Evolutionary conservation across 192 early-diverging fungal species (phyloP).

Genomic region (Mortierella claussenii): DNA sequence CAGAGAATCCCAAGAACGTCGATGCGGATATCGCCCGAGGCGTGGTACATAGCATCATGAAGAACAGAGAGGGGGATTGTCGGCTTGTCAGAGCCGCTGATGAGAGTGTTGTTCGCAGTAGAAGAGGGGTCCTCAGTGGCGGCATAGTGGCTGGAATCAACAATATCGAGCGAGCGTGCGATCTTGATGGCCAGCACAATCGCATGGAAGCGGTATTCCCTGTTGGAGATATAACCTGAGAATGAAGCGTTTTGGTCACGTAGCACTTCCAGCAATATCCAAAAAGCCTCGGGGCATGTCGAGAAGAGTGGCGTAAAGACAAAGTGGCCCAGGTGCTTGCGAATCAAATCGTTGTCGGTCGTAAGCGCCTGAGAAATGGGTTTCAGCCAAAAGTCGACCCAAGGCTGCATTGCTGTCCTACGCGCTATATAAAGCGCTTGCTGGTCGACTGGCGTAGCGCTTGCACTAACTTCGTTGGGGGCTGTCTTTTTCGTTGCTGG

Average conservation of each 20-base stretch:
- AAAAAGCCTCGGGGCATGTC: constrained; percentile 54
- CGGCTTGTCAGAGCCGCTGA: background rate
- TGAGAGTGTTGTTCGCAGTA: background rate
- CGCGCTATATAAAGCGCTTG: constrained; percentile 1
- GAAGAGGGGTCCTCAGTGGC: background rate
- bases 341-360: constrained; percentile 56
- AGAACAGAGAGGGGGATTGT: constrained; percentile 62
- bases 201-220: constrained; percentile 66
- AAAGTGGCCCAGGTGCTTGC: constrained; percentile 67
- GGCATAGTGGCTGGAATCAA: constrained; percentile 58
- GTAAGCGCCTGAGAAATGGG: constrained; percentile 66
- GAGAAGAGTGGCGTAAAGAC: constrained; percentile 67
- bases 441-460: background rate
- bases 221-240: constrained; percentile 35
- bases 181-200: constrained; percentile 67
- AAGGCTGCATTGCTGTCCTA: constrained; percentile 42
- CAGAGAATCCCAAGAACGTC: constrained; percentile 86
- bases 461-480: background rate
- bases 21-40: constrained; percentile 75
- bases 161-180: constrained; percentile 64
- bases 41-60: constrained; percentile 73
- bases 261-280: constrained; percentile 56
- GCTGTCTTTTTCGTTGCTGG: background rate
- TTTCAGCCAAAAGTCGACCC: constrained; percentile 67
- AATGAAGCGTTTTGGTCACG: constrained; percentile 20